These are phyloP conservation scores for Dalbergia oliveri DNA, from an alignment of 306 rosid species.

Conservation along the genomic window DNA sequence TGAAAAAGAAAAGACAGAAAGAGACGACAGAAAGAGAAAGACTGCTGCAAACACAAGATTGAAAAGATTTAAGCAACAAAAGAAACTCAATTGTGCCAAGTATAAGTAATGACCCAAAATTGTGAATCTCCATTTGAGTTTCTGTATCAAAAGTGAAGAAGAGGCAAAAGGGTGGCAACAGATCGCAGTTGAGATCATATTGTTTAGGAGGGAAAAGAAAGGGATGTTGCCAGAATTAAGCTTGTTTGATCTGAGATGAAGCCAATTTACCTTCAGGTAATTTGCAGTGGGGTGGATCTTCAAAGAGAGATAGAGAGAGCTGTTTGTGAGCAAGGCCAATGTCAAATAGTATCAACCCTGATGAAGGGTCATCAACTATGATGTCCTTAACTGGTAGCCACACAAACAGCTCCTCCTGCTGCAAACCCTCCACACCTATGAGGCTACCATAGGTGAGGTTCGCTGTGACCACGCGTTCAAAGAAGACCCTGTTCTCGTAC, in stretches of 20 bases:
- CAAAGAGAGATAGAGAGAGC: slow-evolving; percentile 84
- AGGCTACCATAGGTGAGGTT: slow-evolving; percentile 88
- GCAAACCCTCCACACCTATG: slow-evolving; percentile 78
- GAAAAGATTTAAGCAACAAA: slow-evolving; percentile 3
- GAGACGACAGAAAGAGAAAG: background rate
- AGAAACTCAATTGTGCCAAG: background rate
- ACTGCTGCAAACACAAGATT: background rate
- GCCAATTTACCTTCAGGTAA: slow-evolving; percentile 60
- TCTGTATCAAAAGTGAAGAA: background rate
- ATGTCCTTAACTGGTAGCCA: slow-evolving; percentile 95
- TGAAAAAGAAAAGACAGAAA: background rate
- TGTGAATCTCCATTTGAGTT: background rate
- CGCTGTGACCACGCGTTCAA: slow-evolving; percentile 73
- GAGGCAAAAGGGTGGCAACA: slow-evolving; percentile 22
- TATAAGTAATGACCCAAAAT: background rate
- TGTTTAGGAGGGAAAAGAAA: background rate
- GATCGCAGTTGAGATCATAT: slow-evolving; percentile 31
- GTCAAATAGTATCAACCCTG: slow-evolving; percentile 83
- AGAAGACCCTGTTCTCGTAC: slow-evolving; percentile 78
- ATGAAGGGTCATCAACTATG: slow-evolving; percentile 78
- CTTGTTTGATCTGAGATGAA: slow-evolving; percentile 20
- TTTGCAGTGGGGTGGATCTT: slow-evolving; percentile 86
- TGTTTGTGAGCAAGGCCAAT: slow-evolving; percentile 90
- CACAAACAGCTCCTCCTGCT: slow-evolving; percentile 87
- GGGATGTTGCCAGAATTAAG: background rate